Percentiles rank a stretch among this genome's conserved stretches.
These are phyloP conservation scores for Parathielavia hyrcaniae DNA, from an alignment of 495 filamentous ascomycete species.

Conservation along the genomic window DNA sequence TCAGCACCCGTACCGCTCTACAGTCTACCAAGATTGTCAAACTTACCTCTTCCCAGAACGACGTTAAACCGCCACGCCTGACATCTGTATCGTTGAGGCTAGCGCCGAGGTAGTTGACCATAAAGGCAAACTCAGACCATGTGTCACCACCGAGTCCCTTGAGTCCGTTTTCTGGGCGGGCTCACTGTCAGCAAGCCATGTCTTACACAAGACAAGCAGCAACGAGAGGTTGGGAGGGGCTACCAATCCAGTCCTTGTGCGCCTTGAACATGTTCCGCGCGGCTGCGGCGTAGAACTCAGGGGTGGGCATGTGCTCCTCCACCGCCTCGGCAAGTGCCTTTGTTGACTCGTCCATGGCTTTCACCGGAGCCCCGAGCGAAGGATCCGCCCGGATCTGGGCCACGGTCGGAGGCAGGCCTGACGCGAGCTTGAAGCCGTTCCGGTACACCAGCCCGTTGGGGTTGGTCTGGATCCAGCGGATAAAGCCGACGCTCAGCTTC, in stretches of 20 bases:
- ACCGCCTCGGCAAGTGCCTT: slow-evolving; percentile 25
- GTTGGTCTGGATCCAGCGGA: slow-evolving; percentile 53
- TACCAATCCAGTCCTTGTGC: slow-evolving; percentile 46
- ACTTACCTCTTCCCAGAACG: slow-evolving; percentile 32
- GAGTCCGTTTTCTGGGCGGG: slow-evolving; percentile 25
- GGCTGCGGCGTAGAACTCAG: slow-evolving; percentile 38
- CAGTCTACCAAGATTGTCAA: neutral
- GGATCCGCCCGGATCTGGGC: slow-evolving; percentile 41
- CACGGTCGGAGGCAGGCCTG: slow-evolving; percentile 37
- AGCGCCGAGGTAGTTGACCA: slow-evolving; percentile 52
- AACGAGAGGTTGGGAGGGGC: neutral
- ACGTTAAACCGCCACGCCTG: slow-evolving; percentile 21
- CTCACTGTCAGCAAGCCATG: neutral
- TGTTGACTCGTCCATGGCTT: slow-evolving; percentile 29
- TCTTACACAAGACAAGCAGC: neutral
- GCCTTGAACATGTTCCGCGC: slow-evolving; percentile 58
- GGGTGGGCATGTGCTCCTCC: slow-evolving; percentile 9
- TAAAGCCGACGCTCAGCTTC: slow-evolving; percentile 57
- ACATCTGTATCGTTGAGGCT: slow-evolving; percentile 53
- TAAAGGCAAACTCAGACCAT: slow-evolving; percentile 58
- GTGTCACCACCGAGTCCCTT: slow-evolving; percentile 37
- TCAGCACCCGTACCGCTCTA: too few relatives aligned
- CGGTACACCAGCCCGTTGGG: slow-evolving; percentile 48
- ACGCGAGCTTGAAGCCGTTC: slow-evolving; percentile 46
- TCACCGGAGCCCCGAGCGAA: slow-evolving; percentile 32